Evolutionary conservation across 768 basidiomycete species (phyloP), one percentile per base, ranked within the genome.

Genomic region (Calocybe cyanea): DNA sequence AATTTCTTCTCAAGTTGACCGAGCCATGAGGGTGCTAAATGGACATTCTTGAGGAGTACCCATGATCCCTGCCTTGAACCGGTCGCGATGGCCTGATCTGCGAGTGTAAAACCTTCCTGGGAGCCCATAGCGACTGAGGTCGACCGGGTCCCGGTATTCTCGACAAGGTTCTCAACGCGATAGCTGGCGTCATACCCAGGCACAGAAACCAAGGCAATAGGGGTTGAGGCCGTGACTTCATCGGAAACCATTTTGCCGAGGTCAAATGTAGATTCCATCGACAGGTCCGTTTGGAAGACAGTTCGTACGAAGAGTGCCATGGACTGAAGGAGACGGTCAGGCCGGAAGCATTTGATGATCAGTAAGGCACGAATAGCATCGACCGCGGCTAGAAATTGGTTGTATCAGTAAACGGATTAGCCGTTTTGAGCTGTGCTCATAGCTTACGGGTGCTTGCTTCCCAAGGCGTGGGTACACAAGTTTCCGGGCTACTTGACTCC

Each of bases 141-240:
- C 46, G 92, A 93, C 19, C 86, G 81, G 21, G 80, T 75, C 13
- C 83, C 81, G 9, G 82, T 82, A 41, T 82, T 83, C 60, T 85
- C 81, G 53, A 93, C 81, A 34, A 95, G 77, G 54, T 84, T 85
- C 56, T 96, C 93, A 31, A 96, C 90, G 39, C 89, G 82, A 64
- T 94, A 98, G 63, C 93, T 95, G n/a, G 96, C 96, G 61, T 99
- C 96, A 59, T 96, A 95, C 13, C 96, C 96, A 2, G 91, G 83
- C 2, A 99, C 92, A 5, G 95, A 97, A 23, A 93, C 81, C 39
- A 99, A 71, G 3, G 92, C 89, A 19, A 98, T 69, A 1, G 96
- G 94, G 0, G 91, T 91, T 3, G 78, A 74, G 2, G 92, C 77
- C 3, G 78, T 75, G 24, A 93, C 78, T 60, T 98, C 92, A 56